Base-by-base conservation (phyloP, 2,329 filamentous ascomycete species). In the Alternaria brassicicola region DNA sequence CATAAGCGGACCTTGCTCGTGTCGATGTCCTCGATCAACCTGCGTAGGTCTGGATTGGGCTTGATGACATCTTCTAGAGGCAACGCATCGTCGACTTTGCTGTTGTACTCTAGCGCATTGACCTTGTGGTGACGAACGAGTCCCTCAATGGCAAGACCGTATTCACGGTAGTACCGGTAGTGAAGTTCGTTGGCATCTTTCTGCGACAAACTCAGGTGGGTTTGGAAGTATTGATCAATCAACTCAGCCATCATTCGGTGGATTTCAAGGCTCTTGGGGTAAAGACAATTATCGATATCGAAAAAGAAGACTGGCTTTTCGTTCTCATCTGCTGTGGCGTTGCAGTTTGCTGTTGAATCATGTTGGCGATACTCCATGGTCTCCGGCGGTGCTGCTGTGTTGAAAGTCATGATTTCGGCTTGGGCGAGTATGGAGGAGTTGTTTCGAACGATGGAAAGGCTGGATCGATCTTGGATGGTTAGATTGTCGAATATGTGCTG, bases 271-370 rank as follows among this genome's bases (percentile, higher is more conserved):
- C 91, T 93, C 79, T 89, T 93, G 0, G 93, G 88, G 73, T 97
- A 98, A 55, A 98, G 86, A 79, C 96, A 99, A 75, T 99, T 99
- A 83, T 99, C 95, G 73, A 99, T 98, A 76, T 99, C 95, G 74
- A 97, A 98, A 78, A 86, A 88, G 76, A 88, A 85, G 19, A 91
- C 82, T 2, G 84, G 82, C 62, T 85, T 78, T 54, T 74, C 73
- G 35, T 60, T 57, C 38, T 72, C 42, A 26, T 62, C 64, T 52
- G 67, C 66, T 73, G 74, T 75, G 21, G 39, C 23, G 15, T 3
- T 38, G 36, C 17, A 35, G 23, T 36, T 54, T n/a, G 35, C 15
- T 6, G 51, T 33, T 55, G 55, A 55, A 38, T 55, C 55, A 45
- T 55, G 45, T 33, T 54, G 51, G 35, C 55, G 51, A 7, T 50